A percentile compares a stretch with the other conserved stretches of the same genome.
Evolutionary conservation across 208 protist genomes (phyloP).

Genomic region (Angomonas deanei): DNA sequence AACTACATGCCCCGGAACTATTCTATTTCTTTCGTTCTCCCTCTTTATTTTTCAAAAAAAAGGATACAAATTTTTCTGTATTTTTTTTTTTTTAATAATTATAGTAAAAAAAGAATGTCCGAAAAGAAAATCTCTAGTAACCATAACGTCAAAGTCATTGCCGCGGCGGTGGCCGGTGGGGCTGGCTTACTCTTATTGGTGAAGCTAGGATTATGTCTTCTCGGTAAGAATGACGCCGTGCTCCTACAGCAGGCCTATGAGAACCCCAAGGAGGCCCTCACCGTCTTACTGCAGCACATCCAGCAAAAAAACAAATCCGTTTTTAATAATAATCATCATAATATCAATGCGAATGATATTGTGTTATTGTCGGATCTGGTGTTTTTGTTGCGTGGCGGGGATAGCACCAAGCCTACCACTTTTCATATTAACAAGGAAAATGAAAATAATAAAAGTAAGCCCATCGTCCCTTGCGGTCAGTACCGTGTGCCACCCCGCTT

Average conservation of each 20-base stretch:
- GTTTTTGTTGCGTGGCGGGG: conserved; percentile 4
- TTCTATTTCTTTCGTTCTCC: neutral
- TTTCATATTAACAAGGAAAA: too few species aligned
- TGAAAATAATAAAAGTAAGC: too few species aligned
- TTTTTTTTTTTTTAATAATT: conserved; percentile 10
- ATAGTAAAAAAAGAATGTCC: neutral
- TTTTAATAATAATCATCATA: neutral
- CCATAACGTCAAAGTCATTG: too few species aligned
- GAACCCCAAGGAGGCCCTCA: neutral
- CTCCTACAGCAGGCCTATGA: too few species aligned
- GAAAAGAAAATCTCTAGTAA: too few species aligned
- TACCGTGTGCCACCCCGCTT: conserved; percentile 21
- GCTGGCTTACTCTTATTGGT: too few species aligned
- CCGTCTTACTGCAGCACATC: neutral
- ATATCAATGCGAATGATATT: neutral
- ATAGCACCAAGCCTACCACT: neutral
- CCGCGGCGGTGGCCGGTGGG: too few species aligned
- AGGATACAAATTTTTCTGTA: neutral
- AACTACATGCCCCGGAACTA: neutral
- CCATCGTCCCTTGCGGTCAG: neutral
- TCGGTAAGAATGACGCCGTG: too few species aligned
- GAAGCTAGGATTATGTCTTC: too few species aligned
- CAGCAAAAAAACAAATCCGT: neutral
- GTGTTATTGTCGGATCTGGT: neutral
- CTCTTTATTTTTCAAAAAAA: neutral